phyloP scores from a whole-genome alignment of 2,329 filamentous ascomycete genomes.

The Colletotrichum ledebouriae region DNA sequence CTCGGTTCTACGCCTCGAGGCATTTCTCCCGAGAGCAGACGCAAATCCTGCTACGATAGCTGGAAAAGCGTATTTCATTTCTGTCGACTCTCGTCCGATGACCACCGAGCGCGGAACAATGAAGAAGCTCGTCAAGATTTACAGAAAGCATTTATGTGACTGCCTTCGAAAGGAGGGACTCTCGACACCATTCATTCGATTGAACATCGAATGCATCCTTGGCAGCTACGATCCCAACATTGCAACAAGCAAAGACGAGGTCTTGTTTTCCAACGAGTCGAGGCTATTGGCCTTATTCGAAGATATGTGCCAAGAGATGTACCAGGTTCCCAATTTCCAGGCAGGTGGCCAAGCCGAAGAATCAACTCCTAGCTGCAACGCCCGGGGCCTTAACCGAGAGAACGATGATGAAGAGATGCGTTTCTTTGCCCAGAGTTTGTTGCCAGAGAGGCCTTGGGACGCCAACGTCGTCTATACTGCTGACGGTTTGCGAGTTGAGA shows the following conservation, averaged over 20 bases:
- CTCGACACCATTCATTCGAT: constrained; percentile 71
- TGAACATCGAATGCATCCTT: constrained; percentile 73
- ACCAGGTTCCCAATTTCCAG: constrained; percentile 45
- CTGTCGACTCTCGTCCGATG: constrained; percentile 77
- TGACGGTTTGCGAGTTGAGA: no score
- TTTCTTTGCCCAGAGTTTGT: no score
- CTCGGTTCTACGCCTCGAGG: constrained; percentile 60
- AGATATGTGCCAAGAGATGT: constrained; percentile 57
- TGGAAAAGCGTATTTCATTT: constrained; percentile 70
- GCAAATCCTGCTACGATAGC: constrained; percentile 59
- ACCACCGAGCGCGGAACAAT: constrained; percentile 66
- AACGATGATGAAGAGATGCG: background rate
- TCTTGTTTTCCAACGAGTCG: constrained; percentile 73
- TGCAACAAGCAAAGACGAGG: constrained; percentile 78
- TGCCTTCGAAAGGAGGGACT: constrained; percentile 48
- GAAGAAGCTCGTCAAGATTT: constrained; percentile 69
- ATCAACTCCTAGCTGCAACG: background rate
- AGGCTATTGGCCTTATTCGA: constrained; percentile 61
- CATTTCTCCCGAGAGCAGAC: constrained; percentile 68
- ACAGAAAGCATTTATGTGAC: constrained; percentile 63
- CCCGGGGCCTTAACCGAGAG: no score
- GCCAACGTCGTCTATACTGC: no score
- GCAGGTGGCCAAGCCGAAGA: background rate
- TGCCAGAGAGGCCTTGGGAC: no score
- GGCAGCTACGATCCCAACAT: constrained; percentile 80